A percentile compares a stretch with the other conserved stretches of the same genome.
Evolutionary conservation across 352 stramenopile genomes (phyloP).

Genomic region (Blastocystis sp.): DNA sequence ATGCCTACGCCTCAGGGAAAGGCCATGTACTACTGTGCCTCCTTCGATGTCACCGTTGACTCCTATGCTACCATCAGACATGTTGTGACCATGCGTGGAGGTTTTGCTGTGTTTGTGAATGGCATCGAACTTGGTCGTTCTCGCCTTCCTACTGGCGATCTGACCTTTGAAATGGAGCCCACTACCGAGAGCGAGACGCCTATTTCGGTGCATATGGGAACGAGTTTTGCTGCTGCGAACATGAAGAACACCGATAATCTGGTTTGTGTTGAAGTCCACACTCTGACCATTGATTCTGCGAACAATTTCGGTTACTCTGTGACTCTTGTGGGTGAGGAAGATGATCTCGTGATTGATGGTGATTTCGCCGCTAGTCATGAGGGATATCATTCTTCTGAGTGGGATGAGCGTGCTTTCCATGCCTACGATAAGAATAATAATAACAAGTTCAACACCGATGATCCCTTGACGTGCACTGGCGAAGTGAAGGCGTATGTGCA

Average conservation of each 20-base stretch:
- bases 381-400: background rate
- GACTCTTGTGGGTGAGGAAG: background rate
- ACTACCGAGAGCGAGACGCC: background rate
- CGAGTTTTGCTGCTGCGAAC: background rate
- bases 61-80: background rate
- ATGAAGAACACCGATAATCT: constrained; percentile 3
- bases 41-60: background rate
- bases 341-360: constrained; percentile 27
- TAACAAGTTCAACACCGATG: constrained; percentile 7
- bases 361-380: background rate
- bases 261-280: constrained; percentile 55
- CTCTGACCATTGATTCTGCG: background rate
- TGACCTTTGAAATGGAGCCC: constrained; percentile 22
- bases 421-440: constrained; percentile 14
- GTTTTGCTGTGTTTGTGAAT: constrained; percentile 66
- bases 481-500: background rate
- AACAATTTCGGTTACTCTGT: constrained; percentile 13
- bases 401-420: constrained; percentile 7
- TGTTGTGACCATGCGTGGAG: constrained; percentile 10
- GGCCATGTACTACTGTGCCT: constrained; percentile 31
- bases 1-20: background rate
- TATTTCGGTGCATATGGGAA: background rate
- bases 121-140: constrained; percentile 29
- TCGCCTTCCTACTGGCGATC: constrained; percentile 32
- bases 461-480: background rate